Conservation (phyloP, 495 filamentous ascomycete species). For the Stereocaulon alpinum region DNA sequence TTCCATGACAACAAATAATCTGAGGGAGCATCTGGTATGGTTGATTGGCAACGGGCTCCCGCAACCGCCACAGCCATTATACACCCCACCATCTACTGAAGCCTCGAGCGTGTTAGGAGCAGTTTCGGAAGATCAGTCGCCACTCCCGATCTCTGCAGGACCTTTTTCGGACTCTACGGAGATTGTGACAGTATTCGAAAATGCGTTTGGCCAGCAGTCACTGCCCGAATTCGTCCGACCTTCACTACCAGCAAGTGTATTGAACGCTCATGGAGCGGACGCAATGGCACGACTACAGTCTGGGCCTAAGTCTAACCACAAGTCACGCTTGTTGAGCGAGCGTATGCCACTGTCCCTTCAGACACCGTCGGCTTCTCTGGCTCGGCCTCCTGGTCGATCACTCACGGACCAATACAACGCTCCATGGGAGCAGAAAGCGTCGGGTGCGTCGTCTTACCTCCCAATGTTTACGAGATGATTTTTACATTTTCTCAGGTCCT, state of each 20-base stretch:
- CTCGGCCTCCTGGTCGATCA: slow-evolving; percentile 13
- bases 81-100: slow-evolving; percentile 3
- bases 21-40: slow-evolving; percentile 41
- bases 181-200: not conserved
- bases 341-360: slow-evolving; percentile 20
- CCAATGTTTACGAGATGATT: not conserved
- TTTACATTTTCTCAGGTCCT: not conserved
- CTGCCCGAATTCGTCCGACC: slow-evolving; percentile 21
- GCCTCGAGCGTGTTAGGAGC: not conserved
- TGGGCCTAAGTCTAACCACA: slow-evolving; percentile 41
- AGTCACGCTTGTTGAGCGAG: slow-evolving; percentile 39
- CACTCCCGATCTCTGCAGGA: not conserved
- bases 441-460: slow-evolving; percentile 22
- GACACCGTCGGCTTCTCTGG: slow-evolving; percentile 18
- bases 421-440: slow-evolving; percentile 20
- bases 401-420: slow-evolving; percentile 25
- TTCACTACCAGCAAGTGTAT: slow-evolving; percentile 14
- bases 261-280: slow-evolving; percentile 12
- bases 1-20: slow-evolving; percentile 46
- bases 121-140: not conserved
- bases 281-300: slow-evolving; percentile 50
- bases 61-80: slow-evolving; percentile 4
- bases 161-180: not conserved
- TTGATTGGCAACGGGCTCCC: slow-evolving; percentile 25
- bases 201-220: not conserved